Conservation (phyloP, 2,329 filamentous ascomycete species). For the Alternaria alternata region DNA sequence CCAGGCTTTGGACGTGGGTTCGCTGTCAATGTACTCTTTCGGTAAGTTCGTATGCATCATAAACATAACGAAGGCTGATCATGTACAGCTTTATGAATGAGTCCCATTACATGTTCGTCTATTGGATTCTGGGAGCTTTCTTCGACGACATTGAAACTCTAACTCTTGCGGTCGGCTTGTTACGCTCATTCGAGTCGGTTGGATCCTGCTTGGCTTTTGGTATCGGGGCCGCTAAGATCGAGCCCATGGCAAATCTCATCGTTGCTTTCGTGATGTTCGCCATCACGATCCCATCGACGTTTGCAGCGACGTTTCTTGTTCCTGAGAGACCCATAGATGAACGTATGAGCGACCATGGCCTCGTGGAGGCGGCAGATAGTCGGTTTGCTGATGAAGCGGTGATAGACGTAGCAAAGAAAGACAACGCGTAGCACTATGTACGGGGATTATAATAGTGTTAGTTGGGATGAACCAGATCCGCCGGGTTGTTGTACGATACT, state of each 20-base stretch:
- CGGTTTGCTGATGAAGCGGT: conserved; percentile 21
- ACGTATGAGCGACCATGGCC: conserved; percentile 1
- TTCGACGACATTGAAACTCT: conserved; percentile 61
- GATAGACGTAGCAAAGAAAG: conserved; percentile 5
- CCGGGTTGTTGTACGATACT: neutral
- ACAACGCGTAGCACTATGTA: neutral
- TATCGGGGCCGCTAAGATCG: conserved; percentile 57
- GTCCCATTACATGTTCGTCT: conserved; percentile 60
- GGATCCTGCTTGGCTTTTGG: conserved; percentile 55
- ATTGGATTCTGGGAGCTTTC: conserved; percentile 62
- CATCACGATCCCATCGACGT: conserved; percentile 39
- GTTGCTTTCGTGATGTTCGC: conserved; percentile 60
- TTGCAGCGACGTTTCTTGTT: neutral
- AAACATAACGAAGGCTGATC: neutral
- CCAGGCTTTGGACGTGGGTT: conserved; percentile 59
- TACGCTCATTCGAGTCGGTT: neutral
- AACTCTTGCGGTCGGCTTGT: conserved; percentile 56
- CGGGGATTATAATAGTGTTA: neutral
- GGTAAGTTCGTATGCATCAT: conserved; percentile 36
- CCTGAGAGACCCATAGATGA: neutral
- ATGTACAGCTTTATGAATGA: conserved; percentile 58
- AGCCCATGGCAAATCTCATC: conserved; percentile 59
- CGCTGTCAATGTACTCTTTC: conserved; percentile 58
- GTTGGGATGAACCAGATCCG: neutral
- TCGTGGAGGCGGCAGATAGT: neutral